A percentile compares a stretch with the other conserved stretches of the same genome.
phyloP scores from a whole-genome alignment of 345 rosid species.

The Passiflora organensis region DNA sequence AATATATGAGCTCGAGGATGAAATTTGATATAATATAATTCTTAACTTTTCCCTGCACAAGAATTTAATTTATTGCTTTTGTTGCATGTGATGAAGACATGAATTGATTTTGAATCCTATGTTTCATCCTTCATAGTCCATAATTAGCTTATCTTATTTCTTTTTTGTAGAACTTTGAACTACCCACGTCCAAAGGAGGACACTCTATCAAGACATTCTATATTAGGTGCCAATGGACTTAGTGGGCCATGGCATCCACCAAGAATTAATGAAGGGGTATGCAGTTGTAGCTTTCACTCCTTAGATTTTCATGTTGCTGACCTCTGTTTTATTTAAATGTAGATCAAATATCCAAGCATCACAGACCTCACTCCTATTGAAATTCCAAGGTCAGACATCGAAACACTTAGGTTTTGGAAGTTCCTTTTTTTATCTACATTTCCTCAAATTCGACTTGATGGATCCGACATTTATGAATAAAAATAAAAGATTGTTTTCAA shows the following conservation, averaged over 20 bases:
- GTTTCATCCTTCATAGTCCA: background rate
- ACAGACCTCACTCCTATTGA: conserved; percentile 73
- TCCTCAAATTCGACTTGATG: no score
- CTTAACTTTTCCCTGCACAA: background rate
- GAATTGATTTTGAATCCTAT: conserved; percentile 2
- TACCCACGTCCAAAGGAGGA: conserved; percentile 62
- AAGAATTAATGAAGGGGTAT: conserved; percentile 49
- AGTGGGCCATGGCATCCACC: conserved; percentile 83
- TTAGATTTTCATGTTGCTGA: conserved; percentile 20
- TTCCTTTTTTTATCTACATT: background rate
- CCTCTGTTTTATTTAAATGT: conserved; percentile 14
- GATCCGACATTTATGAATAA: background rate
- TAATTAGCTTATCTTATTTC: conserved; percentile 10
- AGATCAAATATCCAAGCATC: conserved; percentile 81
- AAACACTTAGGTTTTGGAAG: conserved; percentile 7
- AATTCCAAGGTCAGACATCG: conserved; percentile 64
- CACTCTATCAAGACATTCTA: conserved; percentile 83
- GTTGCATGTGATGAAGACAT: conserved; percentile 7
- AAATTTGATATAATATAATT: background rate
- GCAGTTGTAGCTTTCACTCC: conserved; percentile 7
- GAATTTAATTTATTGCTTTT: background rate
- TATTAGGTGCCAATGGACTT: conserved; percentile 85
- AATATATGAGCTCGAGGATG: no score
- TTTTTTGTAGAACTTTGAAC: conserved; percentile 56
- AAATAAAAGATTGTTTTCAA: conserved; percentile 5